A percentile compares a stretch with the other conserved stretches of the same genome.
Evolutionary conservation across 805 yeast genomes (phyloP).

Genomic region (Candida chilensis): DNA sequence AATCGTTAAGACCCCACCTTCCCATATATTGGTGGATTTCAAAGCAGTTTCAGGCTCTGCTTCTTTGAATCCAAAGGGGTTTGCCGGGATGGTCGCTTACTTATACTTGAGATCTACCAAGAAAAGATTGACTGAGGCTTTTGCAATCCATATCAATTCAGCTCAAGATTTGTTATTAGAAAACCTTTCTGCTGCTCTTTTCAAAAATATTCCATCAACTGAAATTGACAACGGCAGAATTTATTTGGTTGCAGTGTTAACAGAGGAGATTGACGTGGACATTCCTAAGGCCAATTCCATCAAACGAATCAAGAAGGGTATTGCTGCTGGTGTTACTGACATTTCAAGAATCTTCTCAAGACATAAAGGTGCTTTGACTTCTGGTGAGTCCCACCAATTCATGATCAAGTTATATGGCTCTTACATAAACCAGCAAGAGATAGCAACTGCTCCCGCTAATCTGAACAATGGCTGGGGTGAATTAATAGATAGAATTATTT

Average conservation of each 20-base stretch:
- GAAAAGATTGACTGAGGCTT: conserved; percentile 69
- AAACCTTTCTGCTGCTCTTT: conserved; percentile 70
- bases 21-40: conserved; percentile 71
- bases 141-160: conserved; percentile 55
- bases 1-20: conserved; percentile 41
- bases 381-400: conserved; percentile 65
- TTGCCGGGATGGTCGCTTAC: conserved; percentile 63
- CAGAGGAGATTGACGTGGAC: conserved; percentile 52
- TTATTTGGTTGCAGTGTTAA: conserved; percentile 66
- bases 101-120: conserved; percentile 59
- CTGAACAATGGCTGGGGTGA: conserved; percentile 85
- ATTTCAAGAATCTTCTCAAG: conserved; percentile 69
- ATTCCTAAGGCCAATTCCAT: conserved; percentile 19
- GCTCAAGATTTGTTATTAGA: conserved; percentile 52
- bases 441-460: conserved; percentile 13
- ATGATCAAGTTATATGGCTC: conserved; percentile 67
- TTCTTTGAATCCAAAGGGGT: conserved; percentile 53
- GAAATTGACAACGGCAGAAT: conserved; percentile 58
- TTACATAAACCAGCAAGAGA: conserved; percentile 35
- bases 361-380: conserved; percentile 46
- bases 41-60: conserved; percentile 58
- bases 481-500: conserved; percentile 64
- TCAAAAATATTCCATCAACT: conserved; percentile 63
- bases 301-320: conserved; percentile 56
- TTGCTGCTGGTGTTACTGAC: conserved; percentile 85